Base-by-base conservation (phyloP, 495 filamentous ascomycete species). In the Aspergillus bridgeri region DNA sequence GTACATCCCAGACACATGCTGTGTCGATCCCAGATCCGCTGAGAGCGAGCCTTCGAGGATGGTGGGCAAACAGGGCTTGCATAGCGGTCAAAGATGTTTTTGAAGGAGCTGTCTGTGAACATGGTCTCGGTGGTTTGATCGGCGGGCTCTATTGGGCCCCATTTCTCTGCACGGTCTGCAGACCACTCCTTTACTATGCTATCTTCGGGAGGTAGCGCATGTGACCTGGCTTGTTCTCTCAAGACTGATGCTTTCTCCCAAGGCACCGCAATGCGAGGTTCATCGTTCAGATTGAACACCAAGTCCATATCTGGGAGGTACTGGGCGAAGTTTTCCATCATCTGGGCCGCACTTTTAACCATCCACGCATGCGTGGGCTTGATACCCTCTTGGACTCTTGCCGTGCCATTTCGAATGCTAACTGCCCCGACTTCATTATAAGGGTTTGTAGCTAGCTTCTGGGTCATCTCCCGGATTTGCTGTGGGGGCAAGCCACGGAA, bases 291-390 rank as follows among this genome's bases (percentile, higher is more conserved):
- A 66, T 94, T 95, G 72, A 95, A 86, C 0, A 87, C 86, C 38
- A 95, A 71, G 57, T 90, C 86, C 88, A 95, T 90, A 52, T 90
- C 82, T 1, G 89, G 90, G 5, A 95, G 78, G 61, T 86, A 77
- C 57, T 87, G 61, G n/a, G 79, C 77, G 54, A 92, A 93, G 1
- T 79, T 72, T 38, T 84, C 76, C 44, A 92, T 86, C 75, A 91
- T 85, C 0, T 80, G 72, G 15, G 79, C 78, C 24, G 89, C 80
- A 33, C 81, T 82, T 23, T 76, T 67, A 15, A 86, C 76, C 73
- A 72, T 87, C 84, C 71, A 89, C 25, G 65, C 79, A 72, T 70
- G 74, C 15, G 72, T 85, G 63, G 65, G 84, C 62, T 70, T 69
- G 58, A 77, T 70, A 52, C 78, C 61, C 48, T 78, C 71, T 58